Evolutionary conservation across 208 protist species (phyloP), one percentile per base, ranked within the genome.

Genomic region (Leishmania arabica): DNA sequence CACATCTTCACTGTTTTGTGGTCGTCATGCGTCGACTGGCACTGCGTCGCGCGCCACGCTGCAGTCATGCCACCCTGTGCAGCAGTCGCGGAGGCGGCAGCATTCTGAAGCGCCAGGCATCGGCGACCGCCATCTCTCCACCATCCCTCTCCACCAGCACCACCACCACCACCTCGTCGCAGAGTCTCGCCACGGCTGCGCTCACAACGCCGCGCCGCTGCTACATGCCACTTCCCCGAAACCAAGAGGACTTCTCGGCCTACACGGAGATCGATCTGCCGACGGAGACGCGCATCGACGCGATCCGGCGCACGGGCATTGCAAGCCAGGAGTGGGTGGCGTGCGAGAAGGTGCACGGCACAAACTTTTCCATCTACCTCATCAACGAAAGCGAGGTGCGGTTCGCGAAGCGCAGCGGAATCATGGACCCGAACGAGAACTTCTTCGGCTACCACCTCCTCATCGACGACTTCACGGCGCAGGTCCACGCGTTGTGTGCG

Each of bases 361-460:
- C 92, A 17, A 97, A 97, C 87, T 96, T 97, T 77, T 91, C 89
- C 42, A 90, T 97, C 40, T 95, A 94, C 86, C 79, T 96, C 5
- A 80, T 97, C 15, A 84, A 94, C 58, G 94, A 96, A 60, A 75
- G 81, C 6, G 87, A 90, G 51, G 75, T 91, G 37, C 88, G 90
- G 2, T 97, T 94, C 74, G 87, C 94, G 8, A 97, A 97, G 78
- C 94, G 94, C 77, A 96, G 92, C 77, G 91, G 91, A 49, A 91
- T 97, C 72, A 97, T 97, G 92, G 91, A 96, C 78, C 91, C 91
- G 0, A 96, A 94, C 71, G 94, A 97, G 69, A 94, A 97, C 83
- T 97, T 97, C 84, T 97, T 97, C 85, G 94, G 94, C 79, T 97
- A 97, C 74, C 92, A 96, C 86, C 85, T 94, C 56, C 86, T 97